Evolutionary conservation across 176 grass and related monocot genomes (phyloP).

Genomic region (Aegilops longissima): DNA sequence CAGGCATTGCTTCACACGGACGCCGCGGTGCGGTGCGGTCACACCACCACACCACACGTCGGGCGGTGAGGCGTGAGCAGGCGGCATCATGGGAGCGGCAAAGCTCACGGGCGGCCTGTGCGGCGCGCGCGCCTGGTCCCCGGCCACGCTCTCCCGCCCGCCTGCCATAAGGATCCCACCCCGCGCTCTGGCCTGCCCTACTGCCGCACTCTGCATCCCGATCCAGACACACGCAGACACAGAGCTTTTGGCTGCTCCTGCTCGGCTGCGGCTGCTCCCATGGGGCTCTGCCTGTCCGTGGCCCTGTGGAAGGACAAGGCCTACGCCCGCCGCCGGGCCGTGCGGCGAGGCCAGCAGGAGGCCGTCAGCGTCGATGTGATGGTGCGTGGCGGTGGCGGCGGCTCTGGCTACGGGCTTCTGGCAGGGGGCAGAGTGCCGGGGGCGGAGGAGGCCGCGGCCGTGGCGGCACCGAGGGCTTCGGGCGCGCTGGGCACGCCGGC

Average conservation of each 20-base stretch:
- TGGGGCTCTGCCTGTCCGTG: constrained; percentile 46
- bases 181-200: neutral
- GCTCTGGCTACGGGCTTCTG: neutral
- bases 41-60: neutral
- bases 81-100: neutral
- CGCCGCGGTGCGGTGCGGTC: neutral
- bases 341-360: neutral
- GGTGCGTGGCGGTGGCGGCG: neutral
- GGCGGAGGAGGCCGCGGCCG: neutral
- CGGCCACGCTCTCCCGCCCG: neutral
- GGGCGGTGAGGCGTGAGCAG: constrained; percentile 39
- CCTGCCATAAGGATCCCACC: constrained; percentile 31
- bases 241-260: neutral
- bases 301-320: constrained; percentile 44
- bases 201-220: neutral
- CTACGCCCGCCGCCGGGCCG: neutral
- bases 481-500: constrained; percentile 25
- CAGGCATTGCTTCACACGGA: constrained; percentile 9
- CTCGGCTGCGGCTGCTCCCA: constrained; percentile 3
- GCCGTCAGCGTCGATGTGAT: neutral
- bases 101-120: constrained; percentile 31
- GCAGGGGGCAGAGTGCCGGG: neutral
- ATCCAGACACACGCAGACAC: neutral
- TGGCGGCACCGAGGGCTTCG: neutral
- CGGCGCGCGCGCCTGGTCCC: neutral